A percentile compares a stretch with the other conserved stretches of the same genome.
phyloP scores from a whole-genome alignment of 2,329 filamentous ascomycete species.

The Tolypocladium paradoxum region DNA sequence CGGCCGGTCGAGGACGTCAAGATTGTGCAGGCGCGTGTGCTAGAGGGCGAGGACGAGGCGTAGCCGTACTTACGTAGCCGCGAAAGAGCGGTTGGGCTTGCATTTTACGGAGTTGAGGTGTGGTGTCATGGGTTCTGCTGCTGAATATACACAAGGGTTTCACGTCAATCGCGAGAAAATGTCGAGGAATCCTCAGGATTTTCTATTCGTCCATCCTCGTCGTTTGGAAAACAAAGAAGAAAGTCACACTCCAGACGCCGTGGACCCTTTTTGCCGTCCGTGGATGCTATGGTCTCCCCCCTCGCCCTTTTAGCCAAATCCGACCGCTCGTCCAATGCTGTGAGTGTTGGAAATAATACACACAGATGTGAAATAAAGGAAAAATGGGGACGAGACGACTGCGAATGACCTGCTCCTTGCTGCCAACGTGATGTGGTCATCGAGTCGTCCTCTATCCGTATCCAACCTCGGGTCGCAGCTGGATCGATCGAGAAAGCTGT shows the following conservation, averaged over 20 bases:
- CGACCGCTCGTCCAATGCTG: constrained; percentile 6
- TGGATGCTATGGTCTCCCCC: constrained; percentile 9
- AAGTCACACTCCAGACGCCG: constrained; percentile 9
- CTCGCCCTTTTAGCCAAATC: constrained; percentile 6
- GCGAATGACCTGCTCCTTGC: neutral
- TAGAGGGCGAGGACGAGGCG: constrained; percentile 44
- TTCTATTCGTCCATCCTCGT: constrained; percentile 1
- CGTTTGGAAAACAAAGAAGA: neutral
- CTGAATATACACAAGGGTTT: too few relatives aligned
- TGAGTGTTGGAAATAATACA: constrained; percentile 8
- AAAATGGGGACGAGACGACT: neutral
- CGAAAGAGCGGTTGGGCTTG: neutral
- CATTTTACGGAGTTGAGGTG: neutral
- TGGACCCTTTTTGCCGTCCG: constrained; percentile 5
- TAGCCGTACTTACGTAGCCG: neutral
- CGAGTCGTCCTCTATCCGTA: too few relatives aligned
- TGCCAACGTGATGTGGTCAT: neutral
- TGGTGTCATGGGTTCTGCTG: neutral
- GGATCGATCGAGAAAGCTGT: neutral
- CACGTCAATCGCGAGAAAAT: neutral
- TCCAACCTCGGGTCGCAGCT: neutral
- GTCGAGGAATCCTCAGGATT: neutral
- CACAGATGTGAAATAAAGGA: constrained; percentile 2
- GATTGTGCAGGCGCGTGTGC: constrained; percentile 61
- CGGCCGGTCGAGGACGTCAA: constrained; percentile 71